Evolutionary conservation across 169 alveolate genomes (phyloP).

Genomic region (Ichthyophthirius multifiliis): DNA sequence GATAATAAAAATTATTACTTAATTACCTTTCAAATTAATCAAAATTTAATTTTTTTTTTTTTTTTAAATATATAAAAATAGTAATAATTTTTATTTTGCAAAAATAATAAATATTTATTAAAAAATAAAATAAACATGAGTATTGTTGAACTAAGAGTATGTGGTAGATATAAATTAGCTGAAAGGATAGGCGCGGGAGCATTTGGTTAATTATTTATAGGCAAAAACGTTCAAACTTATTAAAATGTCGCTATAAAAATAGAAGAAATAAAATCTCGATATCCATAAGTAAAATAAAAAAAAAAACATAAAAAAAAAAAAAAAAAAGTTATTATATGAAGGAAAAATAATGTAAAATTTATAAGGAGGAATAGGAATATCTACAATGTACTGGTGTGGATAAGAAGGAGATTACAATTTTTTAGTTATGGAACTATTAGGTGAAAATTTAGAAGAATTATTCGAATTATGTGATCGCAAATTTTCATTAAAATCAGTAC

Average conservation of each 20-base stretch:
- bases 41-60: too few relatives aligned
- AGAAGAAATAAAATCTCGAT: conserved; percentile 74
- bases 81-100: too few relatives aligned
- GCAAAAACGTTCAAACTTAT: conserved; percentile 66
- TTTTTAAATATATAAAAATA: too few relatives aligned
- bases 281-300: conserved; percentile 71
- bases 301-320: too few relatives aligned
- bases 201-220: conserved; percentile 72
- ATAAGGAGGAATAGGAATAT: too few relatives aligned
- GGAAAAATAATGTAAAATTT: too few relatives aligned
- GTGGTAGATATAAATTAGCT: conserved; percentile 56
- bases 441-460: conserved; percentile 69
- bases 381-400: conserved; percentile 42
- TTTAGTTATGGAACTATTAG: conserved; percentile 80
- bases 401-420: conserved; percentile 72
- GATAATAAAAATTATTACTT: too few relatives aligned
- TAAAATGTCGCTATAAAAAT: conserved; percentile 72
- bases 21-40: too few relatives aligned
- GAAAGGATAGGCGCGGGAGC: conserved; percentile 73
- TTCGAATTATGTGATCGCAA: conserved; percentile 51
- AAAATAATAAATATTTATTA: too few relatives aligned
- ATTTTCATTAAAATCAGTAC: conserved; percentile 53
- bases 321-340: too few relatives aligned
- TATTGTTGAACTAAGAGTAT: conserved; percentile 51
- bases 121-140: too few relatives aligned